A percentile compares a stretch with the other conserved stretches of the same genome.
phyloP scores from a whole-genome alignment of 495 filamentous ascomycete genomes.

The Aspergillus homomorphus region DNA sequence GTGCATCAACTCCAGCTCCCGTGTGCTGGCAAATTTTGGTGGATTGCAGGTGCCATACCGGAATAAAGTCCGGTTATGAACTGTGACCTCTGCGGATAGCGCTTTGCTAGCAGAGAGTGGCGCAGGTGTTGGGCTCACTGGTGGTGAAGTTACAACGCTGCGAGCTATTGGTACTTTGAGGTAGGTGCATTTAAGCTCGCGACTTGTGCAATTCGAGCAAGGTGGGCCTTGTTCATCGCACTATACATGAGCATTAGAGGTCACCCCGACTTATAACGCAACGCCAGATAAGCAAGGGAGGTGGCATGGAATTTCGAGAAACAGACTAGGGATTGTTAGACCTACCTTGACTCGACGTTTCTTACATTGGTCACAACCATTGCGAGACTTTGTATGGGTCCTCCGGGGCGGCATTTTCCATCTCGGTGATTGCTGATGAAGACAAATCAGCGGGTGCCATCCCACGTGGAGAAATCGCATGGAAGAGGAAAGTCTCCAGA shows the following conservation, averaged over 20 bases:
- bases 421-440: not conserved
- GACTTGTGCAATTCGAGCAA: slow-evolving; percentile 43
- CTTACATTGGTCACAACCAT: slow-evolving; percentile 58
- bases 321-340: too few relatives aligned
- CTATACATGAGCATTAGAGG: slow-evolving; percentile 17
- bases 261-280: too few relatives aligned
- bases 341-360: slow-evolving; percentile 54
- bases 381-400: slow-evolving; percentile 55
- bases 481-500: too few relatives aligned
- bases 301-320: not conserved
- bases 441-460: not conserved
- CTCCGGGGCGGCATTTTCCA: slow-evolving; percentile 34
- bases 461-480: not conserved
- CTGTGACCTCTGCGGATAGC: not conserved
- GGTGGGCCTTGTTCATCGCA: slow-evolving; percentile 46
- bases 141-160: slow-evolving; percentile 7
- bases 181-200: slow-evolving; percentile 41
- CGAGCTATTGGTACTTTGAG: slow-evolving; percentile 26
- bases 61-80: not conserved
- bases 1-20: slow-evolving; percentile 42
- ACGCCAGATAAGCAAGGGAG: not conserved
- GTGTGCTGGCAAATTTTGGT: slow-evolving; percentile 23
- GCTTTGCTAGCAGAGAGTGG: not conserved
- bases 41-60: slow-evolving; percentile 3
- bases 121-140: slow-evolving; percentile 2